Base-by-base conservation (phyloP, 257 asterid species). In the Solanum pennellii region DNA sequence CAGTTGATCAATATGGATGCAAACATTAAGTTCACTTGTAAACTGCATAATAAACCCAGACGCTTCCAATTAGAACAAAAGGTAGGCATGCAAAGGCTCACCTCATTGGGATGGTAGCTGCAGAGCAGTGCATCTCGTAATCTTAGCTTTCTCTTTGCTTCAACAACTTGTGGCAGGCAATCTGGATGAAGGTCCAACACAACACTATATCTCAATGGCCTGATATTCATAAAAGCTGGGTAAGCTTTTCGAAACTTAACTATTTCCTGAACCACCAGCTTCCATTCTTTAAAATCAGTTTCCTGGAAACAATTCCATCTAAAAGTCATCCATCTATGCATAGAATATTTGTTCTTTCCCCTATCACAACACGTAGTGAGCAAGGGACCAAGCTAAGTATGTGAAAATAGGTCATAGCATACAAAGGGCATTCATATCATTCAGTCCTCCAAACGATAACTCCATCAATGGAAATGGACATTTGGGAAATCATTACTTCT, bases 281-380 rank as follows among this genome's bases (percentile, higher is more conserved):
- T 97, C 99, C 99, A 97, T 87, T 97, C 99, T 93, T 91, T 97
- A 89, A 94, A 97, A 90, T 97, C 99, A 86, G 94, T 94, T 86
- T 97, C 99, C 98, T 97, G 98, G 91, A 93, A 89, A 92, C 86
- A 93, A 90, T 88, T 90, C 33, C 90, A 90, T 80, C 37, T 29
- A 77, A 23, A 85, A 18, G 86, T 85, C 86, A 92, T 86, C 88
- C 88, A 86, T 83, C 85, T 27, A 25, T 79, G 41, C 62, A 45
- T 25, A 79, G 3, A 45, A 3, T 59, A 25, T 27, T 45, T 45
- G 66, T 79, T 45, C 42, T 47, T 27, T 44, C 66, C 49, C 66
- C 66, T 9, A 45, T 27, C 84, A 79, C 66, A 79, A 25, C 42
- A 27, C 27, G 21, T 18, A 79, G 35, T 45, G 84, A 45, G 84